phyloP scores from a whole-genome alignment of 768 basidiomycete genomes.

The Lactarius tabidus region DNA sequence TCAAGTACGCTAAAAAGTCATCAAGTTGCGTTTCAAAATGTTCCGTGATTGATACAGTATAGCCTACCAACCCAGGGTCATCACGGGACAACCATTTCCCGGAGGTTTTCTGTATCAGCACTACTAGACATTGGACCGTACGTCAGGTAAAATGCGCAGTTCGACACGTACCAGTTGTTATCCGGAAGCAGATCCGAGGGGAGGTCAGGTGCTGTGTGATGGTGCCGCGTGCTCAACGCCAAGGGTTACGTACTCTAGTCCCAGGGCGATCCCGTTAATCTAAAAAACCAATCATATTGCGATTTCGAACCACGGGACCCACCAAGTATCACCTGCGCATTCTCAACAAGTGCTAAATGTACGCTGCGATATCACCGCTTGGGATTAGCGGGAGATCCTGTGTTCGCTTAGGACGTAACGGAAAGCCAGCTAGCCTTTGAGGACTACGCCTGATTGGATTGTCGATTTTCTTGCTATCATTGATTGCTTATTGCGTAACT shows the following conservation, averaged over 20 bases:
- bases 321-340: background rate
- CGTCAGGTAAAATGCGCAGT: constrained; percentile 7
- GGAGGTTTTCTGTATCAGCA: background rate
- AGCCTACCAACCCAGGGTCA: background rate
- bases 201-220: background rate
- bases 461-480: background rate
- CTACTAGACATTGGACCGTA: background rate
- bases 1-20: background rate
- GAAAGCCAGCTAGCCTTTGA: background rate
- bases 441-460: background rate
- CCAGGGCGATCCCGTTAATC: background rate
- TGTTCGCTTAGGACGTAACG: background rate
- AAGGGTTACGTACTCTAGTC: background rate
- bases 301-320: background rate
- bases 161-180: background rate
- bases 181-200: background rate
- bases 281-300: background rate
- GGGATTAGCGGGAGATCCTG: background rate
- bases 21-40: background rate
- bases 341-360: background rate
- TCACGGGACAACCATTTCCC: background rate
- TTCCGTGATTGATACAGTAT: background rate
- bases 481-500: background rate
- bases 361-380: background rate
- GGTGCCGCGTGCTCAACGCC: background rate